Base-by-base conservation (phyloP, 140 eudicot genomes). In the Anethum foeniculum region DNA sequence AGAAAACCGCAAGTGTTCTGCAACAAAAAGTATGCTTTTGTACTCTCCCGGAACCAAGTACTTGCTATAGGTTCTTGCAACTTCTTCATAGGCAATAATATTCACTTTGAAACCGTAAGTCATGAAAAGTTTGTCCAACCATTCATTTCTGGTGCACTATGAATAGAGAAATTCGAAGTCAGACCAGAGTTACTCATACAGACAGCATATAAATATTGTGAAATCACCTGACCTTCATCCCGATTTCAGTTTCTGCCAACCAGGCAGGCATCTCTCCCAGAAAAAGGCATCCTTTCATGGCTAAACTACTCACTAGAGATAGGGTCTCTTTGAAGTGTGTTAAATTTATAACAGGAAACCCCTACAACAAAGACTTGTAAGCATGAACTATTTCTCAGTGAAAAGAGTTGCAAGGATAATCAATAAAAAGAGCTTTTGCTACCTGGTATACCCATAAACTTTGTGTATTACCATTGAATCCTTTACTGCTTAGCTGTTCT, bases 371-470 rank as follows among this genome's bases (percentile, higher is more conserved):
- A 78, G 75, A 36, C 10, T 58, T 44, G 71, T 14, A 47, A 62
- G 16, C 32, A 6, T 58, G 10, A 49, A 27, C 51, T 34, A 49
- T 36, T 65, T 54, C 27, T 47, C 30, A 62, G 36, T 47, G 72
- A 65, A 32, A 71, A 62, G 41, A 32, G 76, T 48, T 48, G 75
- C 28, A 64, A 19, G 9, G 39, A 10, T 1, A 18, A 9, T 65
- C 76, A 38, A 39, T 21, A 79, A 18, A 30, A 83, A 39, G 54
- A 81, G 74, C 32, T 41, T 34, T 72, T 68, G 60, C 85, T 49
- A 95, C 99, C 99, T 95, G 97, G 80, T 88, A 77, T 60, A 65
- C 87, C 97, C 97, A 95, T 52, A 91, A 62, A 88, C 99, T 93
- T 77, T 90, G 88, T 84, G 92, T 90, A 81, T 87, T 79, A 79